Evolutionary conservation across 768 basidiomycete species (phyloP).

Genomic region (Termitomyces sp.): DNA sequence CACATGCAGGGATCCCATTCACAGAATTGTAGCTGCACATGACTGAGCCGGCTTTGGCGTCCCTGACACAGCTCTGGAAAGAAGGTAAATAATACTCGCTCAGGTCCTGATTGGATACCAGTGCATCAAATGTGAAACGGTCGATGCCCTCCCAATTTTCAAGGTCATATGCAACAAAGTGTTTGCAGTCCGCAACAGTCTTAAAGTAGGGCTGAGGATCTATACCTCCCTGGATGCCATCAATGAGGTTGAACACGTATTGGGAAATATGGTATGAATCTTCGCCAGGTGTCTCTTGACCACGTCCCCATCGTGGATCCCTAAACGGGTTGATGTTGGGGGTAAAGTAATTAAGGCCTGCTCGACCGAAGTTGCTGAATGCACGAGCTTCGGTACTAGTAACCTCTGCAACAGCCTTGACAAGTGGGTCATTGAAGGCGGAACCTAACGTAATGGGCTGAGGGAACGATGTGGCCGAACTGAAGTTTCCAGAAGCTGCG

Average conservation of each 20-base stretch:
- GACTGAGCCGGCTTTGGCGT: slow-evolving; percentile 51
- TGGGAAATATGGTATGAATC: slow-evolving; percentile 48
- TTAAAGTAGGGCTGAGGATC: slow-evolving; percentile 47
- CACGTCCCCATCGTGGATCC: slow-evolving; percentile 60
- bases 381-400: slow-evolving; percentile 55
- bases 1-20: slow-evolving; percentile 55
- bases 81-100: slow-evolving; percentile 50
- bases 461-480: slow-evolving; percentile 55
- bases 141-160: slow-evolving; percentile 49
- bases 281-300: slow-evolving; percentile 60
- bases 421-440: slow-evolving; percentile 49
- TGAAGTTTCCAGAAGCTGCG: slow-evolving; percentile 44
- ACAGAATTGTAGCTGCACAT: slow-evolving; percentile 66
- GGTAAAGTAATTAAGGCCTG: slow-evolving; percentile 53
- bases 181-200: slow-evolving; percentile 54
- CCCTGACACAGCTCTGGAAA: slow-evolving; percentile 55
- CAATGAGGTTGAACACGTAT: slow-evolving; percentile 50
- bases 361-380: slow-evolving; percentile 49
- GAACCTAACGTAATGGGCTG: slow-evolving; percentile 51
- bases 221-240: slow-evolving; percentile 54
- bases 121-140: slow-evolving; percentile 47
- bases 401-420: slow-evolving; percentile 42
- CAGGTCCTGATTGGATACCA: slow-evolving; percentile 48
- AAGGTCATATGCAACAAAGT: slow-evolving; percentile 56
- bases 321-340: slow-evolving; percentile 57